A percentile compares a stretch with the other conserved stretches of the same genome.
phyloP scores from a whole-genome alignment of 371 early-diverging fungal species.

The Actinomortierella wolfii region DNA sequence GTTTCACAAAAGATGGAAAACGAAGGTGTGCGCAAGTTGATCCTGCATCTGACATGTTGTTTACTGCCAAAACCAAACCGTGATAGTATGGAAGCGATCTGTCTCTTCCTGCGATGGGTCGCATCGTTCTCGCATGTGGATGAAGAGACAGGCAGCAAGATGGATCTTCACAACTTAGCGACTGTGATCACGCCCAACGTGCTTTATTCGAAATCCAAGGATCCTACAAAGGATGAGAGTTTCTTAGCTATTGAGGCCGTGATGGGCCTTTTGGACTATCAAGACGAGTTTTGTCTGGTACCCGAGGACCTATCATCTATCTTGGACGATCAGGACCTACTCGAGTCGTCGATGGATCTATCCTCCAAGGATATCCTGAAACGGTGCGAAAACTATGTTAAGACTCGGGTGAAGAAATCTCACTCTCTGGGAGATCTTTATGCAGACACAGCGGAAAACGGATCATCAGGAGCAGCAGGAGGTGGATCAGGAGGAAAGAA shows the following conservation, averaged over 20 bases:
- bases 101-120: constrained; percentile 84
- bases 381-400: constrained; percentile 63
- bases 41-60: constrained; percentile 80
- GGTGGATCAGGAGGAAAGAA: too few species aligned
- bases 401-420: constrained; percentile 49
- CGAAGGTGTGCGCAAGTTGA: constrained; percentile 51
- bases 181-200: constrained; percentile 94
- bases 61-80: constrained; percentile 90
- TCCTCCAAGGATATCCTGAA: constrained; percentile 68
- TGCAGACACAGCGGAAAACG: constrained; percentile 5
- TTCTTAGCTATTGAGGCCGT: constrained; percentile 78
- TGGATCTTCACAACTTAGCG: constrained; percentile 90
- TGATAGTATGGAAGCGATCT: constrained; percentile 88
- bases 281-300: constrained; percentile 78
- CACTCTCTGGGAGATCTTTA: constrained; percentile 27
- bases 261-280: constrained; percentile 70
- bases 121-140: constrained; percentile 67
- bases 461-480: too few species aligned
- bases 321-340: constrained; percentile 58
- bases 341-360: constrained; percentile 59
- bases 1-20: constrained; percentile 68
- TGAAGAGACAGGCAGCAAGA: constrained; percentile 79
- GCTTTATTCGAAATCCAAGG: constrained; percentile 83
- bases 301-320: constrained; percentile 73
- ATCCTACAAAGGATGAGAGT: constrained; percentile 78